phyloP scores from a whole-genome alignment of 2,329 filamentous ascomycete genomes.

The Venturia effusa region DNA sequence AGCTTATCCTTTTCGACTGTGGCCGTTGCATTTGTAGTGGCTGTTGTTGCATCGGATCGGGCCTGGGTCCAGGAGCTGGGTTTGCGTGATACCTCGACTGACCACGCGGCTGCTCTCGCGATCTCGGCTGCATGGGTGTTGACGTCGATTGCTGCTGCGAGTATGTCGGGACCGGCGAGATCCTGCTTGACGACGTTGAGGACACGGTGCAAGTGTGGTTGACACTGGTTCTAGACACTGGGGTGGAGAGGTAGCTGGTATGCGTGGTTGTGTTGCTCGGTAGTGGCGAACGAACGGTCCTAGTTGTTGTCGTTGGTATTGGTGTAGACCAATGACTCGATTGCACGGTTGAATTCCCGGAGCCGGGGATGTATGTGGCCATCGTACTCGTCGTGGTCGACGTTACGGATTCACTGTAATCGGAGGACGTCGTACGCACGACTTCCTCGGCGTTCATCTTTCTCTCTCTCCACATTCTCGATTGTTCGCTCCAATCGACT shows the following conservation, averaged over 20 bases:
- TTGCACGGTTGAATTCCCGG: background rate
- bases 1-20: background rate
- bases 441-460: slow-evolving; percentile 16
- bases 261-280: background rate
- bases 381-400: background rate
- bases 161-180: background rate
- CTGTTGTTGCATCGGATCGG: background rate
- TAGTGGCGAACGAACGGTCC: background rate
- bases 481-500: slow-evolving; percentile 20
- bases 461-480: slow-evolving; percentile 21
- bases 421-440: slow-evolving; percentile 11
- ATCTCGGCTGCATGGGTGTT: background rate
- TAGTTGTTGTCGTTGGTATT: background rate
- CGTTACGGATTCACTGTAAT: background rate
- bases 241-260: background rate
- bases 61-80: background rate
- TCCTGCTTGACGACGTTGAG: background rate
- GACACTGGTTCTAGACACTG: background rate
- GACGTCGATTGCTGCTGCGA: too few relatives aligned
- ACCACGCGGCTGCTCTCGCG: background rate
- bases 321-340: background rate
- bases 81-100: background rate
- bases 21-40: background rate
- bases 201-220: background rate
- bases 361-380: background rate